These are phyloP conservation scores for Phytophthora multivora DNA, from an alignment of 352 stramenopile species.

Conservation along the genomic window DNA sequence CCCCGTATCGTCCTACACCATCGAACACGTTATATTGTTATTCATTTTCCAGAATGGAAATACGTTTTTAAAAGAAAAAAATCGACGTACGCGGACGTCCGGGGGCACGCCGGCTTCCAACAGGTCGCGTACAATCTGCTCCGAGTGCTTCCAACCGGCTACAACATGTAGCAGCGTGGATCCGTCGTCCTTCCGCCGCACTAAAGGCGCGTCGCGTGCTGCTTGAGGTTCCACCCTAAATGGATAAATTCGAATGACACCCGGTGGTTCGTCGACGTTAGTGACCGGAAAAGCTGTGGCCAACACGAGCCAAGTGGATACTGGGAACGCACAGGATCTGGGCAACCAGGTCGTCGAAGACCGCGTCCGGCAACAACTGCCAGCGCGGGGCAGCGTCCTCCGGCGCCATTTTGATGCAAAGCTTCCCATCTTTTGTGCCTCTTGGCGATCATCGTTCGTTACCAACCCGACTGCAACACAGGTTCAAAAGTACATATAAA, in stretches of 20 bases:
- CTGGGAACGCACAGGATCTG: conserved; percentile 48
- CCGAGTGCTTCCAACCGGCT: conserved; percentile 53
- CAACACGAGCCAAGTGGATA: background rate
- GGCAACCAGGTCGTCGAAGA: conserved; percentile 54
- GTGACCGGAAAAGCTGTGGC: conserved; percentile 9
- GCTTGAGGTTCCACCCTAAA: conserved; percentile 44
- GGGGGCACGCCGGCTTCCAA: conserved; percentile 42
- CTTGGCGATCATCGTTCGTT: conserved; percentile 1
- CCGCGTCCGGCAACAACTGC: conserved; percentile 39
- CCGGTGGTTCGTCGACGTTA: background rate
- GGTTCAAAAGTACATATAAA: background rate
- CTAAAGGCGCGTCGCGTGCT: conserved; percentile 31
- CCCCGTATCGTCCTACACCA: conserved; percentile 27
- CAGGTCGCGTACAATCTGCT: conserved; percentile 55
- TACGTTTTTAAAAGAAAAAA: background rate
- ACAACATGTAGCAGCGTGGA: conserved; percentile 67
- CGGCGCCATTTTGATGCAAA: conserved; percentile 13
- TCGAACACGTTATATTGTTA: background rate
- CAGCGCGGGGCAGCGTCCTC: conserved; percentile 21
- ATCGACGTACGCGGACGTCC: conserved; percentile 30
- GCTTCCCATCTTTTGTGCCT: conserved; percentile 18
- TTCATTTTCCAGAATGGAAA: background rate
- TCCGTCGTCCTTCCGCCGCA: conserved; percentile 36
- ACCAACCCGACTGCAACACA: background rate
- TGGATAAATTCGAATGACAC: conserved; percentile 20